Conservation (phyloP, 208 protist genomes). For the Phytomonas sp. region DNA sequence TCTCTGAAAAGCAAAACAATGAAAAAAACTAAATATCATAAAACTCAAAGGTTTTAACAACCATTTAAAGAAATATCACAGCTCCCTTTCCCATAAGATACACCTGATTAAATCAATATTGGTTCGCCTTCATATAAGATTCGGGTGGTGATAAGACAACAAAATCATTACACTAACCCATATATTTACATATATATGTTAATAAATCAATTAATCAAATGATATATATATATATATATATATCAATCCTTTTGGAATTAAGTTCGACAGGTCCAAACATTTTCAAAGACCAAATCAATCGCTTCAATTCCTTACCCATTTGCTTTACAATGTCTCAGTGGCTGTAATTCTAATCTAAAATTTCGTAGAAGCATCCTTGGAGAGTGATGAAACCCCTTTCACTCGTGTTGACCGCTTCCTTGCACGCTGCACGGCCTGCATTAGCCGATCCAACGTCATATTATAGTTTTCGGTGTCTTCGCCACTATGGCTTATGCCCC, state of each 20-base stretch:
- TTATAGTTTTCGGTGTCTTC: background rate
- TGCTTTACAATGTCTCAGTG: background rate
- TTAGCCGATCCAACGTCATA: background rate
- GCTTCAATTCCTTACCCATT: background rate
- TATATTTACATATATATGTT: background rate
- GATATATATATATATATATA: background rate
- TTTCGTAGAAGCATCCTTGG: background rate
- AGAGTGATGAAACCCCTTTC: background rate
- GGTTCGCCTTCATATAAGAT: background rate
- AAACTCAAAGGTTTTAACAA: background rate
- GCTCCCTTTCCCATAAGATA: background rate
- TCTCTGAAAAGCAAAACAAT: slow-evolving; percentile 3
- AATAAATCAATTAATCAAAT: too few relatives aligned
- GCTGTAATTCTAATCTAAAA: background rate
- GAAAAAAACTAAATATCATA: background rate
- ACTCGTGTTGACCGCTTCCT: background rate
- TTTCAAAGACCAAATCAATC: too few relatives aligned
- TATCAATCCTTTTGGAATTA: background rate
- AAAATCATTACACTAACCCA: background rate
- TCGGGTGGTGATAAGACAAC: background rate
- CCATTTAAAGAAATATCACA: slow-evolving; percentile 1
- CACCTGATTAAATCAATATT: background rate
- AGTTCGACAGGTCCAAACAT: background rate
- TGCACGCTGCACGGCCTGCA: background rate
- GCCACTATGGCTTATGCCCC: background rate